Conservation (phyloP, 2,329 filamentous ascomycete species). For the Trichophyton equinum region DNA sequence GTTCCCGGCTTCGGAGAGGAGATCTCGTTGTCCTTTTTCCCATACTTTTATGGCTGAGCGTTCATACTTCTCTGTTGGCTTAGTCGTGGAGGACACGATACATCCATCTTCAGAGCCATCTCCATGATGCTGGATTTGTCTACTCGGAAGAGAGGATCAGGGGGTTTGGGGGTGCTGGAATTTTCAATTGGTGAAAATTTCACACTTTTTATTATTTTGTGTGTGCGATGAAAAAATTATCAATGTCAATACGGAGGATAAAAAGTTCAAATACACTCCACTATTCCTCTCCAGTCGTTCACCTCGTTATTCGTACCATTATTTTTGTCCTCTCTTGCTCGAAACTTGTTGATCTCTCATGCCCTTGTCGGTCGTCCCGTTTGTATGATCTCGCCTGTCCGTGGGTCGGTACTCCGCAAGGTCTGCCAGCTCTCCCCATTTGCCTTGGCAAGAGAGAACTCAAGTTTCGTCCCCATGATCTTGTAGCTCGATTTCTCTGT, state of each 20-base stretch:
- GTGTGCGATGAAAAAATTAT: background rate
- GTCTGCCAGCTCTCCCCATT: conserved; percentile 76
- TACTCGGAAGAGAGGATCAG: background rate
- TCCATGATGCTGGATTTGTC: conserved; percentile 11
- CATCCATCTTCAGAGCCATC: conserved; percentile 18
- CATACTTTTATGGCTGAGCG: conserved; percentile 34
- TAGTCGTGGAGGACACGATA: conserved; percentile 39
- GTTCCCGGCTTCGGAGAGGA: conserved; percentile 39
- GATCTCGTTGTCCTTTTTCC: conserved; percentile 33
- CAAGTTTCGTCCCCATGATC: conserved; percentile 79
- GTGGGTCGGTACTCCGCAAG: conserved; percentile 62
- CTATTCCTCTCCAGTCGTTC: background rate
- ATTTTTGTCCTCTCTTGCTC: background rate
- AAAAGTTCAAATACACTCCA: background rate
- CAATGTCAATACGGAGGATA: background rate
- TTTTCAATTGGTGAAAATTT: background rate
- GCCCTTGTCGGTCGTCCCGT: conserved; percentile 63
- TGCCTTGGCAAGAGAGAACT: conserved; percentile 60
- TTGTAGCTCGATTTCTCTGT: conserved; percentile 62
- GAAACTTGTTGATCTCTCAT: conserved; percentile 1
- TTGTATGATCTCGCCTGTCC: conserved; percentile 73
- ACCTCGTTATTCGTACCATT: background rate
- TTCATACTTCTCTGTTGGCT: conserved; percentile 30
- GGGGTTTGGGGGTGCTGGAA: background rate
- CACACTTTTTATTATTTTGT: background rate